Evolutionary conservation across 345 rosid species (phyloP).

Genomic region (Anastatica hierochuntica): DNA sequence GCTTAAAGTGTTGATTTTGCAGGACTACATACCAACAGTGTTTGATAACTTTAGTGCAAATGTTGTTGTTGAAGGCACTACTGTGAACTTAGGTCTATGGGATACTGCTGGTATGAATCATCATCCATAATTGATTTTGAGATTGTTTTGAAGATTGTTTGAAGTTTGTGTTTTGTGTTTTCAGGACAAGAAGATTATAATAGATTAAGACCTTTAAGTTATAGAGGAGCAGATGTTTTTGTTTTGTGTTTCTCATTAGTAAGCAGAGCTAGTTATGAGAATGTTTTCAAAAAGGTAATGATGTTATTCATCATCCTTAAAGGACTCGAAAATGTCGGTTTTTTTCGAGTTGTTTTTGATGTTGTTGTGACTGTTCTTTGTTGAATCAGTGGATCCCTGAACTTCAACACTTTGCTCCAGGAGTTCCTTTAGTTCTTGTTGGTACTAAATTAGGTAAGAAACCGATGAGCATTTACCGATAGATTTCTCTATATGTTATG

Average conservation of each 20-base stretch:
- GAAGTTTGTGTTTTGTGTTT: too few species aligned
- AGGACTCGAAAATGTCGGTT: not conserved
- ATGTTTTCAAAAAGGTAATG: constrained; percentile 82
- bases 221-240: constrained; percentile 93
- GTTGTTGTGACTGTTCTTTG: constrained; percentile 16
- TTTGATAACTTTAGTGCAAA: constrained; percentile 98
- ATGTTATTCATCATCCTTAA: too few species aligned
- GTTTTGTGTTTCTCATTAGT: constrained; percentile 94
- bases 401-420: constrained; percentile 86
- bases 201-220: constrained; percentile 93
- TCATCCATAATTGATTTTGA: too few species aligned
- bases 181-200: too few species aligned
- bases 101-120: constrained; percentile 99
- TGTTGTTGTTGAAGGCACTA: constrained; percentile 82
- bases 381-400: constrained; percentile 90
- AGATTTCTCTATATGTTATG: constrained; percentile 2
- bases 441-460: constrained; percentile 88
- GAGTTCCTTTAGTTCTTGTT: constrained; percentile 77
- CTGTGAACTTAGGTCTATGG: constrained; percentile 95
- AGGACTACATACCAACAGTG: constrained; percentile 97
- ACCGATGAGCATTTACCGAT: not conserved
- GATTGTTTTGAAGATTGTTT: too few species aligned
- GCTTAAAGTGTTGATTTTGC: too few species aligned
- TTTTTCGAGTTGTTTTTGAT: constrained; percentile 14
- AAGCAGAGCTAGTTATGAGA: constrained; percentile 94